These are phyloP conservation scores for Neonectria magnoliae DNA, from an alignment of 2,329 filamentous ascomycete species.

Conservation along the genomic window DNA sequence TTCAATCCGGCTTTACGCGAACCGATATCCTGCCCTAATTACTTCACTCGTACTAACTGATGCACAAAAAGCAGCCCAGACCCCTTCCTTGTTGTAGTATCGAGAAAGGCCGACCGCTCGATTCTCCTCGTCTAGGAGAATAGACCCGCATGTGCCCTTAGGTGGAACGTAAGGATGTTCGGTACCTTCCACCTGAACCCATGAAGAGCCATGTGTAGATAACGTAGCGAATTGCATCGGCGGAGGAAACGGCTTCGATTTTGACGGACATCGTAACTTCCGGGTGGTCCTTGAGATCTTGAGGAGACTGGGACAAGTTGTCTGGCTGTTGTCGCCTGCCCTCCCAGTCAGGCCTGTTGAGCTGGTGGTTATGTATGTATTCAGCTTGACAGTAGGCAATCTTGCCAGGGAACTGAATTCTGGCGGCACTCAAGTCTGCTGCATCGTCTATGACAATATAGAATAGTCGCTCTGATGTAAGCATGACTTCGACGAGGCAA, in stretches of 20 bases:
- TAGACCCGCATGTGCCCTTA: neutral
- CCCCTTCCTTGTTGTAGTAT: neutral
- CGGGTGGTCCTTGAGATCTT: no score
- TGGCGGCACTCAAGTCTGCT: neutral
- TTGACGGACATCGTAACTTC: no score
- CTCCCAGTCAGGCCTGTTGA: no score
- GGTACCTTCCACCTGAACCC: neutral
- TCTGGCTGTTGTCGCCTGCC: no score
- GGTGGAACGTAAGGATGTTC: neutral
- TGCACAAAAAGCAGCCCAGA: neutral
- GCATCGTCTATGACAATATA: neutral
- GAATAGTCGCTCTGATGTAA: neutral
- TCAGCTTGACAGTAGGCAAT: neutral
- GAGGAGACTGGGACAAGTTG: no score
- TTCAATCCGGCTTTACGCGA: neutral
- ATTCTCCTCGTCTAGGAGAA: neutral
- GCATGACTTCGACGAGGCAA: neutral
- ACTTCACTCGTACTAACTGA: conserved; percentile 1
- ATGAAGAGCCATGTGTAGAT: neutral
- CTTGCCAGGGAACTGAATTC: neutral
- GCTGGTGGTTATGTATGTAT: no score
- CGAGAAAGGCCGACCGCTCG: neutral
- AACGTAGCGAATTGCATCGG: neutral
- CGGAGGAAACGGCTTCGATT: no score
- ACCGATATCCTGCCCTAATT: neutral